These are phyloP conservation scores for Penicillium arizonense DNA, from an alignment of 495 filamentous ascomycete species.

Conservation along the genomic window DNA sequence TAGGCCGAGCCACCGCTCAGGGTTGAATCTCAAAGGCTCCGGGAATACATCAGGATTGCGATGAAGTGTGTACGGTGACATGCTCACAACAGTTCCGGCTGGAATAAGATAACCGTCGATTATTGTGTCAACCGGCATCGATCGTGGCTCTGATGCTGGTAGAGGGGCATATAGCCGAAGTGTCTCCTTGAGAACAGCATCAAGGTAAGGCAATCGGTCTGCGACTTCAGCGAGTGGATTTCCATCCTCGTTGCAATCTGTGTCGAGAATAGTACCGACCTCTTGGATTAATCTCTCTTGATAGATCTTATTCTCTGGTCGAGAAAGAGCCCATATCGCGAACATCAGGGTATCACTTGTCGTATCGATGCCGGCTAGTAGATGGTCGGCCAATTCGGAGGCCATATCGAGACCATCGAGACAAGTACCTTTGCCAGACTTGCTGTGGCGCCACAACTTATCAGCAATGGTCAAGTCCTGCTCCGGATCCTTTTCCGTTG, in stretches of 20 bases:
- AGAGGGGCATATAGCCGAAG: slow-evolving; percentile 65
- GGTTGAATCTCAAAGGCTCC: slow-evolving; percentile 51
- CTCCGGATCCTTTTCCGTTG: too few relatives aligned
- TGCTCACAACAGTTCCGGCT: slow-evolving; percentile 56
- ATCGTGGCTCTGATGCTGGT: slow-evolving; percentile 64
- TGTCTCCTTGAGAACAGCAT: slow-evolving; percentile 70
- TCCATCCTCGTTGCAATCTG: background rate
- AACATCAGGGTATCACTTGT: slow-evolving; percentile 38
- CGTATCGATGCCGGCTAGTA: slow-evolving; percentile 30
- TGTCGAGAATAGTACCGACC: slow-evolving; percentile 8
- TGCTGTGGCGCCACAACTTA: too few relatives aligned
- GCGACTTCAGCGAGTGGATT: slow-evolving; percentile 50
- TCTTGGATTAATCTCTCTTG: slow-evolving; percentile 27
- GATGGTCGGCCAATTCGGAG: slow-evolving; percentile 29
- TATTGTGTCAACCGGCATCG: slow-evolving; percentile 5
- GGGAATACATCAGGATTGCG: slow-evolving; percentile 53
- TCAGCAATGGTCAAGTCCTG: too few relatives aligned
- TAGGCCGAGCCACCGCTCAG: slow-evolving; percentile 53
- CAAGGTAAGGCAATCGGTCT: slow-evolving; percentile 61
- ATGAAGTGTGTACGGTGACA: slow-evolving; percentile 63
- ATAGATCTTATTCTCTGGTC: slow-evolving; percentile 17
- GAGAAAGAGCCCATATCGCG: slow-evolving; percentile 32
- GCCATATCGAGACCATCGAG: slow-evolving; percentile 22
- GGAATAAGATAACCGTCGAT: slow-evolving; percentile 48
- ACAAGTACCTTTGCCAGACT: too few relatives aligned